Conservation (phyloP, 2,329 filamentous ascomycete genomes). For the Tolypocladium inflatum region DNA sequence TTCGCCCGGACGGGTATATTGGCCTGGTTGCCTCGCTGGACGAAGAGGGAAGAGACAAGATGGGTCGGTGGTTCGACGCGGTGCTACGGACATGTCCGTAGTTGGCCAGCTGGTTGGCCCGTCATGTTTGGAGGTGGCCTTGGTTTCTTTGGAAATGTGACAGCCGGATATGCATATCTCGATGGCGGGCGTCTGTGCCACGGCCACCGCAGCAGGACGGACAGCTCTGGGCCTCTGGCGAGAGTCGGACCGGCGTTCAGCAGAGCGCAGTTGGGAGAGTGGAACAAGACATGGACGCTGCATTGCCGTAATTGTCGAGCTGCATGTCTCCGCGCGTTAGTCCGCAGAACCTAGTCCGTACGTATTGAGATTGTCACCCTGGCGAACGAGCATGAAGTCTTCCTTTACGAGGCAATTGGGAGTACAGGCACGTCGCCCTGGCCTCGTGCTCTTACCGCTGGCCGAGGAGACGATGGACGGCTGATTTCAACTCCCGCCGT, state of each 20-base stretch:
- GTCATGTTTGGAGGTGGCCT: neutral
- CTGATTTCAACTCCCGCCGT: neutral
- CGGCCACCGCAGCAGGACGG: neutral
- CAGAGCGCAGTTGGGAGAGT: neutral
- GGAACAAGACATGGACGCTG: neutral
- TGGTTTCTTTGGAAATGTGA: neutral
- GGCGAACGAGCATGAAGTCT: neutral
- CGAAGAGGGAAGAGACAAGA: conserved; percentile 11
- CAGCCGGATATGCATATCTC: neutral
- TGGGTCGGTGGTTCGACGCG: conserved; percentile 5
- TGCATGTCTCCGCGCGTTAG: neutral
- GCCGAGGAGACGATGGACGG: neutral
- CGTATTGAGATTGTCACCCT: neutral
- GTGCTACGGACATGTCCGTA: conserved; percentile 1
- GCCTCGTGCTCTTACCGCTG: neutral
- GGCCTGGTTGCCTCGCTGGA: conserved; percentile 29
- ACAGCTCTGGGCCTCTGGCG: neutral
- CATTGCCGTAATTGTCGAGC: neutral
- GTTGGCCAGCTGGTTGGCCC: neutral
- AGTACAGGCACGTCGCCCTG: neutral
- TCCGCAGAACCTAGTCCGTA: neutral
- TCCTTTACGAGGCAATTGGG: neutral
- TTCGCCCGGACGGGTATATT: conserved; percentile 62
- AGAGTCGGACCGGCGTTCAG: neutral
- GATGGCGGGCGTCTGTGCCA: neutral